Conservation (phyloP, 2,329 filamentous ascomycete genomes). For the Emmonsia crescens region DNA sequence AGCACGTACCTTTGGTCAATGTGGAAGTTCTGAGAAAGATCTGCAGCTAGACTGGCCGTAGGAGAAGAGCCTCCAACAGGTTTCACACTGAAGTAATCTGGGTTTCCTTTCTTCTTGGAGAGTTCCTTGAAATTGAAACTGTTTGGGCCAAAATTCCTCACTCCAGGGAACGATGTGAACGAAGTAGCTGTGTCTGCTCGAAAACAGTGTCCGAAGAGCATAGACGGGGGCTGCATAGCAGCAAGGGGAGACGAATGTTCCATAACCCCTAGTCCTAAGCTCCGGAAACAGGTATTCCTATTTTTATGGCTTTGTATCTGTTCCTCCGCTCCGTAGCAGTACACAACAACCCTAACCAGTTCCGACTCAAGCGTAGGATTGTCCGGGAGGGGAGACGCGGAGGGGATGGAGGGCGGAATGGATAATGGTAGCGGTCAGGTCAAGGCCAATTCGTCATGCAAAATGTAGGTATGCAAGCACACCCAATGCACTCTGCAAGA, state of each 20-base stretch:
- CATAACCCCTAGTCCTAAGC: constrained; percentile 44
- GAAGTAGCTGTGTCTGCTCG: constrained; percentile 44
- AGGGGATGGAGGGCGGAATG: background rate
- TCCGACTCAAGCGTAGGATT: background rate
- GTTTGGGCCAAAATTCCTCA: constrained; percentile 48
- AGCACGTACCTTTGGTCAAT: constrained; percentile 77
- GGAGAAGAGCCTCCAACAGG: constrained; percentile 77
- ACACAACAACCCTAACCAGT: constrained; percentile 1
- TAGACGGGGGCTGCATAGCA: constrained; percentile 69
- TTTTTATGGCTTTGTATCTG: background rate
- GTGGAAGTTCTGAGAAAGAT: constrained; percentile 93
- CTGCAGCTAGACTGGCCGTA: constrained; percentile 78
- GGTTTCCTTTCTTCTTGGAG: constrained; percentile 55
- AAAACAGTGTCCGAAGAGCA: constrained; percentile 53
- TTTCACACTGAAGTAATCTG: constrained; percentile 76
- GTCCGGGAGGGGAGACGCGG: background rate
- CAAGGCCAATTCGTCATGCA: background rate
- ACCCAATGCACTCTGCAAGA: background rate
- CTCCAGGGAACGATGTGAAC: constrained; percentile 41
- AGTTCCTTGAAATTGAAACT: constrained; percentile 67
- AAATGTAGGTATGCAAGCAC: background rate
- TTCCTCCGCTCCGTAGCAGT: constrained; percentile 1
- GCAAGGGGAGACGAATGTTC: constrained; percentile 89
- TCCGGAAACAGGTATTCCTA: background rate
- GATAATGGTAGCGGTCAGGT: background rate